A percentile compares a stretch with the other conserved stretches of the same genome.
These are phyloP conservation scores for Cajanus cajan DNA, from an alignment of 306 rosid genomes.

Conservation along the genomic window DNA sequence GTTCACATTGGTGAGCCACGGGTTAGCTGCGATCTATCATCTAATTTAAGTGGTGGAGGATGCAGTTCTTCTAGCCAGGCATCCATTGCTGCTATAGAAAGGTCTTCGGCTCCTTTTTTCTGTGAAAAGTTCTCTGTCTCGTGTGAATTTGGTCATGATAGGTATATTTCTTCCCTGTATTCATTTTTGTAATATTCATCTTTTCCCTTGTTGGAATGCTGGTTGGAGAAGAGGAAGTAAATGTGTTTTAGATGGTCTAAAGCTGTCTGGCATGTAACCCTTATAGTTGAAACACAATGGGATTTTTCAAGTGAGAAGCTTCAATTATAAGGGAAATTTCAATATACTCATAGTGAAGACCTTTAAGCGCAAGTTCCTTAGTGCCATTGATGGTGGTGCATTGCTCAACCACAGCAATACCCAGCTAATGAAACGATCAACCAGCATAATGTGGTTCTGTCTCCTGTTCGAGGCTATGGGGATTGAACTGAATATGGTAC, in stretches of 20 bases:
- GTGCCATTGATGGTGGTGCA: slow-evolving; percentile 51
- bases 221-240: slow-evolving; percentile 16
- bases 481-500: slow-evolving; percentile 62
- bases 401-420: slow-evolving; percentile 77
- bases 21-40: slow-evolving; percentile 58
- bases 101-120: slow-evolving; percentile 59
- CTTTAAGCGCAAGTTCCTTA: slow-evolving; percentile 64
- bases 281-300: slow-evolving; percentile 9
- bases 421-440: slow-evolving; percentile 82
- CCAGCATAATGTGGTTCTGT: slow-evolving; percentile 74
- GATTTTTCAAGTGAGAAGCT: slow-evolving; percentile 6
- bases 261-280: slow-evolving; percentile 7
- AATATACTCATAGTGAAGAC: slow-evolving; percentile 25
- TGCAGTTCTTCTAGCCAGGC: slow-evolving; percentile 57
- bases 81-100: slow-evolving; percentile 54
- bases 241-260: slow-evolving; percentile 22
- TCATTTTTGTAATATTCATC: slow-evolving; percentile 13
- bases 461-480: slow-evolving; percentile 56
- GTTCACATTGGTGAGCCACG: slow-evolving; percentile 80
- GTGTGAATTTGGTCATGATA: slow-evolving; percentile 90
- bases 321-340: slow-evolving; percentile 11
- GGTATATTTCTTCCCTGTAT: slow-evolving; percentile 57
- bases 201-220: neutral
- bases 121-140: slow-evolving; percentile 78
- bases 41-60: slow-evolving; percentile 63